These are phyloP conservation scores for Odonthalia washingtoniensis DNA, from an alignment of 31 red algal genomes.

Conservation along the genomic window DNA sequence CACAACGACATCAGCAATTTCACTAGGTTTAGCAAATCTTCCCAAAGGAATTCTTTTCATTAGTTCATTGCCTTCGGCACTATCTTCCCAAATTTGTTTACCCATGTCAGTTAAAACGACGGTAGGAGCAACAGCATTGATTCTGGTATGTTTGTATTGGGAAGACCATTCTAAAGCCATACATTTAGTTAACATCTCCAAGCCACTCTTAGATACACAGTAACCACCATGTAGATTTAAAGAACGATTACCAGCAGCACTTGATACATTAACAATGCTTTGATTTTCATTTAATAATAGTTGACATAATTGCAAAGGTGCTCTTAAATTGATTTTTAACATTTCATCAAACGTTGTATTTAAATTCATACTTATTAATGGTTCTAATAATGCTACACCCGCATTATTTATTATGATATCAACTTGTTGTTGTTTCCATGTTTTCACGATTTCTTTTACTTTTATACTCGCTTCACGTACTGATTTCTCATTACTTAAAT, in stretches of 20 bases:
- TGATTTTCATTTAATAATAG: conserved; percentile 33
- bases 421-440: conserved; percentile 45
- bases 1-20: conserved; percentile 60
- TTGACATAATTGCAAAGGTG: conserved; percentile 69
- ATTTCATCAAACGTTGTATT: conserved; percentile 68
- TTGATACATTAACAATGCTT: conserved; percentile 78
- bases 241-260: conserved; percentile 43
- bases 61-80: conserved; percentile 61
- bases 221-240: conserved; percentile 68
- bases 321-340: conserved; percentile 85
- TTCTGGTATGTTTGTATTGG: conserved; percentile 32
- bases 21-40: conserved; percentile 47
- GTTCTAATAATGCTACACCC: conserved; percentile 47
- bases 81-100: conserved; percentile 49
- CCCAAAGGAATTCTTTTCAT: conserved; percentile 66
- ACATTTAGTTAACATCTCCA: conserved; percentile 66
- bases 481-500: conserved; percentile 32
- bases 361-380: conserved; percentile 36
- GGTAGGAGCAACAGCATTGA: conserved; percentile 87
- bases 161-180: conserved; percentile 81
- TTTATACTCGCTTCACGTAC: neutral
- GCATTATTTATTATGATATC: conserved; percentile 95
- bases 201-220: conserved; percentile 79
- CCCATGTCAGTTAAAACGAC: conserved; percentile 95
- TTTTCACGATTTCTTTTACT: conserved; percentile 2